Evolutionary conservation across 2,329 filamentous ascomycete genomes (phyloP).

Genomic region (Venturia aucupariae): DNA sequence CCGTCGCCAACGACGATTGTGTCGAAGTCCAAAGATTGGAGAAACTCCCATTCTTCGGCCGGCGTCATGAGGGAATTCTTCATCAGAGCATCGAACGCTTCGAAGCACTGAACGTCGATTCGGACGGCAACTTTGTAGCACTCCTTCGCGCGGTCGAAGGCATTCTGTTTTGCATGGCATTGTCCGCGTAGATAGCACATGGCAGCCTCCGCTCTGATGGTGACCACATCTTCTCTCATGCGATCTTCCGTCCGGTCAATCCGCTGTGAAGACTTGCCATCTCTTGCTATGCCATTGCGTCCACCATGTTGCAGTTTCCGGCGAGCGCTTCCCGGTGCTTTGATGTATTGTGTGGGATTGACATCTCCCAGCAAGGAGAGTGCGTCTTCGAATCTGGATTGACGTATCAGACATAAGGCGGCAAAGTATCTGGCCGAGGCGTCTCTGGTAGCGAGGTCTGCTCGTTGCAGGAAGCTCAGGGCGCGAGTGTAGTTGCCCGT

Average conservation of each 20-base stretch:
- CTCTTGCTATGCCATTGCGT: constrained; percentile 38
- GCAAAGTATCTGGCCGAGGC: constrained; percentile 87
- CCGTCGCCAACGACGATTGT: constrained; percentile 50
- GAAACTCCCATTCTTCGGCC: constrained; percentile 80
- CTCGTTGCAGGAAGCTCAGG: constrained; percentile 72
- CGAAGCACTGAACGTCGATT: constrained; percentile 96
- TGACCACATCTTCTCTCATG: constrained; percentile 60
- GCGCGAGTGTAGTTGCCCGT: constrained; percentile 92
- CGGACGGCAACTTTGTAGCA: constrained; percentile 97
- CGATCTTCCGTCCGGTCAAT: constrained; percentile 51
- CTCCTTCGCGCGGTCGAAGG: constrained; percentile 92
- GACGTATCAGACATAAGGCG: constrained; percentile 89
- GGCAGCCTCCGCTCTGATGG: constrained; percentile 81
- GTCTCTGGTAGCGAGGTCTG: constrained; percentile 72
- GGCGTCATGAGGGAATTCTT: constrained; percentile 88
- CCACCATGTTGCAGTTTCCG: constrained; percentile 62
- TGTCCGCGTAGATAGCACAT: constrained; percentile 95
- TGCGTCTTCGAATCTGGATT: constrained; percentile 82
- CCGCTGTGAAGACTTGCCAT: constrained; percentile 40
- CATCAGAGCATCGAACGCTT: constrained; percentile 96
- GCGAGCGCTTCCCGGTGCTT: constrained; percentile 52
- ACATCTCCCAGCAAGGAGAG: constrained; percentile 79
- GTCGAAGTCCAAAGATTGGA: constrained; percentile 85
- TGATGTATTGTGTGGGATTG: constrained; percentile 82
- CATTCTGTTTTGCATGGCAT: constrained; percentile 94